These are phyloP conservation scores for Aquilaria malaccensis DNA, from an alignment of 345 rosid species.

Conservation along the genomic window DNA sequence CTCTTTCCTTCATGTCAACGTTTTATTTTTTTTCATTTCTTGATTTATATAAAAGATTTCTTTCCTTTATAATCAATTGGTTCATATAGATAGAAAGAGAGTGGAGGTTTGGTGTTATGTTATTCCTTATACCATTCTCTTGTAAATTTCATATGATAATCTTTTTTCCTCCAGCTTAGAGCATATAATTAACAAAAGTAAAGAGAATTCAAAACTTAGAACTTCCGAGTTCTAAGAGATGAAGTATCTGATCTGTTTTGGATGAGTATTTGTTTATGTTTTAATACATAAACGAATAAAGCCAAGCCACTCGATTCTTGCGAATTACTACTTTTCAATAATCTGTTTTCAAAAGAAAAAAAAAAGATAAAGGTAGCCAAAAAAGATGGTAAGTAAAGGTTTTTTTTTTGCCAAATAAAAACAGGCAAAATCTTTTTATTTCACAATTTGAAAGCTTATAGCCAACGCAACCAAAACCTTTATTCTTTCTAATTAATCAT, in stretches of 20 bases:
- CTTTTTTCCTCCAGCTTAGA: too few relatives aligned
- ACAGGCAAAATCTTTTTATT: neutral
- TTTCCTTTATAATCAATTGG: too few relatives aligned
- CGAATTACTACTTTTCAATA: neutral
- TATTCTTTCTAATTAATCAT: neutral
- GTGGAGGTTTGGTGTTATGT: too few relatives aligned
- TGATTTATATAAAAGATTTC: too few relatives aligned
- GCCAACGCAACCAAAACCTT: neutral
- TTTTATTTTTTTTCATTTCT: too few relatives aligned
- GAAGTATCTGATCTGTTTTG: too few relatives aligned
- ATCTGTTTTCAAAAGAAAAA: neutral
- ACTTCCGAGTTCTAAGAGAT: neutral
- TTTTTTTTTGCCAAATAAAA: neutral
- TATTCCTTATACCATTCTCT: too few relatives aligned
- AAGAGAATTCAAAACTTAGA: neutral
- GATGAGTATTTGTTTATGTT: too few relatives aligned
- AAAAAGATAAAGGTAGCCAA: neutral
- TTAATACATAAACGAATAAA: neutral
- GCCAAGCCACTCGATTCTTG: neutral
- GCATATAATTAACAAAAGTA: neutral
- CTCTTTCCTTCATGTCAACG: too few relatives aligned
- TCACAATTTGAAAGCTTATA: too few relatives aligned
- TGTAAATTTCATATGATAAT: too few relatives aligned
- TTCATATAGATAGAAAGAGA: too few relatives aligned
- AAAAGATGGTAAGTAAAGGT: neutral